Base-by-base conservation (phyloP, 75 land plant genomes). In the Gnetum montanum region DNA sequence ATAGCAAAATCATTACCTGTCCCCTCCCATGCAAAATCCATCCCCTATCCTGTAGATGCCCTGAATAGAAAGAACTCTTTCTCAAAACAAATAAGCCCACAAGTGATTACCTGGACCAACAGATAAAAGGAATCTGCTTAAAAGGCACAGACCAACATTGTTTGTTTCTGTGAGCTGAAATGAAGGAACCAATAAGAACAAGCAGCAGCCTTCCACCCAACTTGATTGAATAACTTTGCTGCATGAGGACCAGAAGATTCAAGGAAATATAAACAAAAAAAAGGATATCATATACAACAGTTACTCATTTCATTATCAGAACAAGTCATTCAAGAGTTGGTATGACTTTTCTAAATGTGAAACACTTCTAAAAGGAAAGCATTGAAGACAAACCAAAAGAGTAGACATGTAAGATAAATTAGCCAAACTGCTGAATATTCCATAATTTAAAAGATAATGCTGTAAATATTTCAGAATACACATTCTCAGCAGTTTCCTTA, bases 131-230 rank as follows among this genome's bases (percentile, higher is more conserved):
- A 12, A 46, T 46, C 23, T 46, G 26, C 49, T 28, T 23, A 25
- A n/a, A n/a, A n/a, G n/a, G n/a, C n/a, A n/a, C n/a, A n/a, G n/a
- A n/a, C n/a, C n/a, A n/a, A n/a, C 25, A 46, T 20, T 8, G 49
- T 23, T 5, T n/a, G n/a, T n/a, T n/a, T 46, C 1, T 23, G 25
- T 46, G 49, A 20, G 49, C 49, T 46, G 28, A 46, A 46, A 46
- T 23, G 49, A 46, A 46, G 49, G 26, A 28, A 46, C 49, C 49
- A 23, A 46, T 28, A 46, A 19, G 23, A 25, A 46, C 26, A 46
- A 46, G 49, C 49, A 46, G 49, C 49, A 46, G 25, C 49, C 47
- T 25, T 46, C 49, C 28, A 46, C 11, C 49, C 49, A 46, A 25
- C 49, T 46, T 46, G 49, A 10, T 46, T 46, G 49, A 46, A 46